Evolutionary conservation across 1,284 basidiomycete species (phyloP), one percentile per base, ranked within the genome.

Genomic region (Ceratobasidium papillatum): DNA sequence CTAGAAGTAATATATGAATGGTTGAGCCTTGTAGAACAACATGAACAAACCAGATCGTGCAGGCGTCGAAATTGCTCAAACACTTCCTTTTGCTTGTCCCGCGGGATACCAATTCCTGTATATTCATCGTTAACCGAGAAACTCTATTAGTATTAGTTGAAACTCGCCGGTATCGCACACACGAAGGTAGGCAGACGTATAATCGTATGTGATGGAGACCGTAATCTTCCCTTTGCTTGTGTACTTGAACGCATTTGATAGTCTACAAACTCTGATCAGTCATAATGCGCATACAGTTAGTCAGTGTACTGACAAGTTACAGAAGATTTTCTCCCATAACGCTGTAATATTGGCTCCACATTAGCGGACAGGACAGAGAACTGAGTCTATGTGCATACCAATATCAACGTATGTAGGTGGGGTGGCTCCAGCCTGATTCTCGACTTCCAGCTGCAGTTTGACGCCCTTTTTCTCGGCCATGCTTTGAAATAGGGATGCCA

Each of bases 191-290:
- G 76, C 77, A 27, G 73, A 52, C 22, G 75, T 59, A 9, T 32
- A 56, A 19, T 75, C 68, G 62, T 78, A 78, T 19, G 61, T 54
- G 14, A 79, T 54, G 22, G 68, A 69, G 14, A 80, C 76, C 0
- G 63, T 63, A 54, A 80, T 78, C n/a, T 68, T 74, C 4, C 80
- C 80, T 22, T 68, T 63, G 27, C 79, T 41, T 11, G 80, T 80
- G 51, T 79, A 82, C 73, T 82, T 82, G 74, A 81, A 80, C 1
- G 81, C 81, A 69, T 82, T 82, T 5, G 80, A 80, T 56, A 81
- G 45, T 45, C 69, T 73, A 65, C 9, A 63, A 27, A 25, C 22
- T 51, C 78, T n/a, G 32, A 66, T 74, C 27, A 75, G 47, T 43
- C n/a, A 22, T 49, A 5, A n/a, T 11, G 19, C 69, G 8, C 19